Base-by-base conservation (phyloP, 2,329 filamentous ascomycete genomes). In the Trichoderma aggressivum region DNA sequence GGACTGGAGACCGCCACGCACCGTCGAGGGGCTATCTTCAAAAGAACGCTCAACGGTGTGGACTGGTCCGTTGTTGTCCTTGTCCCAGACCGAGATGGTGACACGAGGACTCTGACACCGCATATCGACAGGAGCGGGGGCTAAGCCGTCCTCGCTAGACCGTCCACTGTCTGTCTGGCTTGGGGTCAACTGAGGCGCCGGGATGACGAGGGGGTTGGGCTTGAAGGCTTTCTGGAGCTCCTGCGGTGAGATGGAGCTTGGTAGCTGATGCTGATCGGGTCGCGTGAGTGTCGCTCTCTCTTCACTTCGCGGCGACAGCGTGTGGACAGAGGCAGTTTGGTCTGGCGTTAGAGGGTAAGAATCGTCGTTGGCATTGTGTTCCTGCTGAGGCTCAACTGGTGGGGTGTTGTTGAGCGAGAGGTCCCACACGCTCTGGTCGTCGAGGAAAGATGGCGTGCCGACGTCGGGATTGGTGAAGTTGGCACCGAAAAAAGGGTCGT, bases 21-120 rank as follows among this genome's bases (percentile, higher is more conserved):
- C 75, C 4, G 80, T 81, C 53, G 76, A 77, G 32, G 81, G 77
- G 65, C 76, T 80, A 62, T 82, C 80, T 64, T 80, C 78, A 39
- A 86, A 81, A 7, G 78, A 76, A 16, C 81, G 81, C 72, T 85
- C 84, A 43, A 83, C 73, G 7, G 81, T 78, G 63, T 82, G 82
- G 14, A 82, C 75, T 0, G 79, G 78, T 26, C 75, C 77, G 43
- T 76, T 77, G 55, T 78, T 81, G 69, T 82, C 85, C 72, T 81
- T 82, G 59, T 84, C 86, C 85, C 86, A 89, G 73, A 87, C 80
- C 1, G 87, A 89, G 61, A 89, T 85, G 7, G 84, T 88, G 24
- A 89, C 85, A 32, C 83, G 83, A 7, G 87, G 87, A 75, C 87
- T 89, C 72, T 82, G 84, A 24, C 80, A 77, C 36, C 81, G 78